Base-by-base conservation (phyloP, 2,329 filamentous ascomycete species). In the Fusarium mexicanum region DNA sequence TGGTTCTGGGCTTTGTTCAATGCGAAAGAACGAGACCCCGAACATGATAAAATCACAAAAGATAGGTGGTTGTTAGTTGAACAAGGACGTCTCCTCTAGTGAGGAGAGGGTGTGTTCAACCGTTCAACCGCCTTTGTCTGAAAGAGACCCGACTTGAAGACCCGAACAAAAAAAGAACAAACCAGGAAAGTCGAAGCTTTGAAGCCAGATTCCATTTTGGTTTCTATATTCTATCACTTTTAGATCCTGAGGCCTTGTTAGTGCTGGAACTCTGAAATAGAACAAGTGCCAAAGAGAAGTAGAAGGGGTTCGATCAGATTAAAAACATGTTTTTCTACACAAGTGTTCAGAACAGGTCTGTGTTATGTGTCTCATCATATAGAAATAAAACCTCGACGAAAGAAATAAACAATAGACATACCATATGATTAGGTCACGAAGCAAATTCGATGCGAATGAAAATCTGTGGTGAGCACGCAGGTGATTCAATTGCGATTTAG, bases 301-400 rank as follows among this genome's bases (percentile, higher is more conserved):
- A 43, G 35, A 47, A 61, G 44, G 18, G 50, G 71, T 75, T 77
- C 67, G 53, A 72, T 78, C 76, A 78, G 76, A 75, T 69, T 29
- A 68, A 31, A 75, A 76, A 61, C 74, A 78, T 76, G 41, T 71
- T 76, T 74, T 73, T 81, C 80, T 73, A 80, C 79, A 80, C 50
- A 71, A 59, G 29, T 65, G 53, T 81, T 79, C 78, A 77, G 80
- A 81, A 81, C 79, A 81, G 79, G 80, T 81, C 79, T 80, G 79
- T 81, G 79, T 77, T 79, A 78, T 77, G 78, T 75, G 43, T 76
- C 69, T 81, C 78, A 79, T 81, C 78, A 80, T 79, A 55, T 78
- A 35, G 46, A 73, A 74, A 65, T 48, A 62, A 46, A 46, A 60
- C 33, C 18, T 17, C 24, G 8, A 26, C 53, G 26, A 51, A 62